phyloP scores from a whole-genome alignment of 1,284 basidiomycete species.

The Leucoagaricus sp. region DNA sequence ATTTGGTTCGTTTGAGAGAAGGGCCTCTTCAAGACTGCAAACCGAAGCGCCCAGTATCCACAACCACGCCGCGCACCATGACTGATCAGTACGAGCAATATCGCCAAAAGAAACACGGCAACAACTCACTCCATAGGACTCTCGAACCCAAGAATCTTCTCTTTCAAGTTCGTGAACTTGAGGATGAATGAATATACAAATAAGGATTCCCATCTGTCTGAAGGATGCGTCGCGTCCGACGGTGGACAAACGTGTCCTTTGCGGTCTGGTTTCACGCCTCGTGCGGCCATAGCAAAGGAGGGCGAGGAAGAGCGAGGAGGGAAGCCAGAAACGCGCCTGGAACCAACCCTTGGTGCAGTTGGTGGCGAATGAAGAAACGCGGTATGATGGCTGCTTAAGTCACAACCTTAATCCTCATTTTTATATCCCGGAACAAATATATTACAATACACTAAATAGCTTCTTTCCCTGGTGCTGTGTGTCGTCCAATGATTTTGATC shows the following conservation, averaged over 20 bases:
- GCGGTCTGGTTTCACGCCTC: conserved; percentile 39
- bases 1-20: conserved; percentile 68
- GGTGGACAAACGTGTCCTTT: conserved; percentile 76
- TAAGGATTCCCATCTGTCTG: conserved; percentile 81
- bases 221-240: conserved; percentile 69
- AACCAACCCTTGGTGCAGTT: conserved; percentile 11
- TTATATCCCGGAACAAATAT: conserved; percentile 17
- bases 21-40: conserved; percentile 72
- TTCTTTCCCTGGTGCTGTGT: conserved; percentile 1
- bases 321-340: conserved; percentile 11
- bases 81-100: conserved; percentile 10
- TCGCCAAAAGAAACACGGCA: conserved; percentile 5
- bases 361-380: conserved; percentile 16
- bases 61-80: conserved; percentile 14
- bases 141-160: conserved; percentile 75
- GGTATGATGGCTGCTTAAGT: conserved; percentile 18
- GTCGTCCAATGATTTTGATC: background rate
- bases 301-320: background rate
- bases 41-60: conserved; percentile 17
- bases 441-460: conserved; percentile 14
- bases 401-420: conserved; percentile 16
- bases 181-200: conserved; percentile 82
- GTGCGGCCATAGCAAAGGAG: conserved; percentile 35
- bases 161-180: conserved; percentile 73
- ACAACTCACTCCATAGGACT: conserved; percentile 74